phyloP scores from a whole-genome alignment of 2,329 filamentous ascomycete genomes.

The Parastagonospora avenae region DNA sequence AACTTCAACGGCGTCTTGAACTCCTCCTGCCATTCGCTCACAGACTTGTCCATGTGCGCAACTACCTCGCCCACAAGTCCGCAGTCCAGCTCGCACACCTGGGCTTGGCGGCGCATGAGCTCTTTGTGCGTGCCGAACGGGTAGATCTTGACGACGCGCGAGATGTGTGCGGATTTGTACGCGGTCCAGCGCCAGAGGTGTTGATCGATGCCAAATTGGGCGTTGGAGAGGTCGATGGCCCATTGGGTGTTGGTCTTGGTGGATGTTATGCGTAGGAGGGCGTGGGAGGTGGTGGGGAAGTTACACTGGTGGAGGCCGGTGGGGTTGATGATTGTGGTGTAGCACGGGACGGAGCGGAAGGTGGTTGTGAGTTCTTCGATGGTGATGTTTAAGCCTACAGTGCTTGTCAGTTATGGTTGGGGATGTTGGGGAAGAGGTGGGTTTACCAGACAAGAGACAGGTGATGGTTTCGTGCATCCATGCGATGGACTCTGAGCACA shows the following conservation, averaged over 20 bases:
- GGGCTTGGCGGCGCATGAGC: background rate
- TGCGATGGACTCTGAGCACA: conserved; percentile 3
- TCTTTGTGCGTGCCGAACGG: background rate
- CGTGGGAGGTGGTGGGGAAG: background rate
- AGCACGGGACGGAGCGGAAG: background rate
- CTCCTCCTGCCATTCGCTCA: no score
- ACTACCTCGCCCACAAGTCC: no score
- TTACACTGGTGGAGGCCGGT: background rate
- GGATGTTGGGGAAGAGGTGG: no score
- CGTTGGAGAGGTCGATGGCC: background rate
- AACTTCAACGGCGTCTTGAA: no score
- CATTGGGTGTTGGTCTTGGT: background rate
- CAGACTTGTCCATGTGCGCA: no score
- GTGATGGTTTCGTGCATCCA: background rate
- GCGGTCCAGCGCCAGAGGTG: background rate
- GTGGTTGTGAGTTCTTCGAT: background rate
- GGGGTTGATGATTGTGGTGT: background rate
- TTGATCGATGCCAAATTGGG: background rate
- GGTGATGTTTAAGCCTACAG: background rate
- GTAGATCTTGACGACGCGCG: background rate
- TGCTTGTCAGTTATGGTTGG: no score
- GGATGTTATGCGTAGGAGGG: background rate
- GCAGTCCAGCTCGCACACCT: no score
- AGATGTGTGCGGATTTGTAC: background rate
- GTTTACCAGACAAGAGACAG: background rate